A percentile compares a stretch with the other conserved stretches of the same genome.
Conservation (phyloP, 306 rosid genomes). For the Urtica urens region DNA sequence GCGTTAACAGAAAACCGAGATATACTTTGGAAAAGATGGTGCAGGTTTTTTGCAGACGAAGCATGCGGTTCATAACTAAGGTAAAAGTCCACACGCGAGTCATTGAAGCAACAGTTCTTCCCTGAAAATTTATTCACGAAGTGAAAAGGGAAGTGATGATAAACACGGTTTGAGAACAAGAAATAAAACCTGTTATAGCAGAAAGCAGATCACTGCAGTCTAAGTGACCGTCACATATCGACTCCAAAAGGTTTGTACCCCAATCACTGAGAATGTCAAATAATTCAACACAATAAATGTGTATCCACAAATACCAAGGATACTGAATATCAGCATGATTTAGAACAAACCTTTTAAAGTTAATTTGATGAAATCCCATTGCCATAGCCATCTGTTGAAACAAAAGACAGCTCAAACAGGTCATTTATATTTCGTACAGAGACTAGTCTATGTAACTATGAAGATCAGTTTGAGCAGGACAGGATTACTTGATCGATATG, state of each 20-base stretch:
- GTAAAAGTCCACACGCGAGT: constrained; percentile 65
- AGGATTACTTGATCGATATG: constrained; percentile 68
- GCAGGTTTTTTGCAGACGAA: constrained; percentile 74
- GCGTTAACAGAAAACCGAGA: constrained; percentile 12
- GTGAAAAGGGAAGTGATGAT: background rate
- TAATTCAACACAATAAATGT: background rate
- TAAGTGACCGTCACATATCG: constrained; percentile 51
- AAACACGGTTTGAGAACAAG: background rate
- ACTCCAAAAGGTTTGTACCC: constrained; percentile 63
- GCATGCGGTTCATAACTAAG: constrained; percentile 83
- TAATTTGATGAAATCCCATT: constrained; percentile 57
- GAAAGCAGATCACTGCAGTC: constrained; percentile 66
- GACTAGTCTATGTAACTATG: constrained; percentile 3
- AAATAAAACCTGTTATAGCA: constrained; percentile 65
- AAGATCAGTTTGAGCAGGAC: background rate
- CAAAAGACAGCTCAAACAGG: constrained; percentile 6
- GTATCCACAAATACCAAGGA: background rate
- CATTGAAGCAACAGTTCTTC: constrained; percentile 80
- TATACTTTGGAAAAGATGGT: constrained; percentile 93
- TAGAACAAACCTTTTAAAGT: constrained; percentile 53
- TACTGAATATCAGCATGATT: constrained; percentile 5
- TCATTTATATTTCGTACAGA: constrained; percentile 18
- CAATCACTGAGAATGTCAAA: constrained; percentile 48
- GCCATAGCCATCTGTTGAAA: constrained; percentile 56
- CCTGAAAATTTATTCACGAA: constrained; percentile 40